Percentiles rank a stretch among this genome's conserved stretches.
Conservation (phyloP, 2,329 filamentous ascomycete genomes). For the Ophiostoma australiae region DNA sequence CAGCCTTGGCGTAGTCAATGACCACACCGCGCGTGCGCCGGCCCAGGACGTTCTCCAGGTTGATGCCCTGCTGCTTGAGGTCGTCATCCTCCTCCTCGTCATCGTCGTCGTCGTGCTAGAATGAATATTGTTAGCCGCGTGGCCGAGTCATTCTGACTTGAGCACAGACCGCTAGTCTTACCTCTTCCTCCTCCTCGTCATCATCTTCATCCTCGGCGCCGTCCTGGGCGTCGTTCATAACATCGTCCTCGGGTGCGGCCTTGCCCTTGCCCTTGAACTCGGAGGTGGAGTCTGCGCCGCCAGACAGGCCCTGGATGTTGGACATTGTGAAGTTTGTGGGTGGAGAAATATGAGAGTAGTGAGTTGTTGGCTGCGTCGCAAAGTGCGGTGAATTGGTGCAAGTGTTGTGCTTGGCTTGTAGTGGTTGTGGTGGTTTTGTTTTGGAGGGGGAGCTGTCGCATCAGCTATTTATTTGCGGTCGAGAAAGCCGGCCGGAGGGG, state of each 20-base stretch:
- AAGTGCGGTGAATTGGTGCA: not conserved
- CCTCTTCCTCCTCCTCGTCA: constrained; percentile 62
- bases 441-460: constrained; percentile 19
- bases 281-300: constrained; percentile 28
- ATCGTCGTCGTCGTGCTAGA: constrained; percentile 18
- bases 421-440: constrained; percentile 10
- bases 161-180: constrained; percentile 19
- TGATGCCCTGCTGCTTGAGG: constrained; percentile 85
- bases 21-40: constrained; percentile 85
- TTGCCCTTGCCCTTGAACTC: constrained; percentile 75
- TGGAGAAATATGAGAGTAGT: not conserved
- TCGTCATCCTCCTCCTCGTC: constrained; percentile 64
- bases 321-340: constrained; percentile 35
- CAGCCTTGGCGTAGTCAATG: constrained; percentile 91
- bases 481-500: constrained; percentile 11
- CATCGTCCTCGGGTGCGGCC: constrained; percentile 50
- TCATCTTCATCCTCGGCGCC: constrained; percentile 72
- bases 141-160: constrained; percentile 21
- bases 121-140: not conserved
- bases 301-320: constrained; percentile 44
- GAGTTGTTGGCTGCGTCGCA: not conserved
- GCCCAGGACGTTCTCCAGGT: constrained; percentile 81
- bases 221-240: constrained; percentile 60
- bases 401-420: not conserved
- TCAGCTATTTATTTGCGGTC: constrained; percentile 19